Evolutionary conservation across 2,329 filamentous ascomycete genomes (phyloP), one percentile per base, ranked within the genome.

Genomic region (Colletotrichum godetiae): DNA sequence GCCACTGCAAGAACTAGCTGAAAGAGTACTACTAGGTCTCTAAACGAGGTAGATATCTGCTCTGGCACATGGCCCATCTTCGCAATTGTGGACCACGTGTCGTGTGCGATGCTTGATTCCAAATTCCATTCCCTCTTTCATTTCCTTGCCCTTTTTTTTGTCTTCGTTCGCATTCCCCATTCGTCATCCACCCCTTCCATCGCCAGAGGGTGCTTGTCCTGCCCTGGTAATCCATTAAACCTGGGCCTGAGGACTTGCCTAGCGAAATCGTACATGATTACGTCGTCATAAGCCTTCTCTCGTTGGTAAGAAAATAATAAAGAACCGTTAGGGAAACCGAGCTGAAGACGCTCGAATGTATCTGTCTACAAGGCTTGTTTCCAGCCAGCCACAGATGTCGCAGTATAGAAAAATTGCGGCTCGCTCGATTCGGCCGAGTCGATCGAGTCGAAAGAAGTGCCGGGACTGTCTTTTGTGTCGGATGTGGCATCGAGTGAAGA

Each of bases 391-490:
- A 29, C 27, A 42, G 22, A n/a, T 42, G n/a, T 65, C 33, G 49
- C 49, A 15, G 31, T 52, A 33, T 37, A 61, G 24, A 22, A 5
- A 10, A 35, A 52, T 33, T 15, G 29, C 19, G 3, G 19, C n/a
- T 59, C 53, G 53, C 42, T 64, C 65, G 27, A 24, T 52, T 67
- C 56, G 65, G 42, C 42, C 42, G 19, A 22, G 31, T 59, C 53
- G 53, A 59, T 64, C 65, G 27, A 24, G 57, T 67, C 56, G 65
- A 63, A 19, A 29, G 27, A 59, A 15, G 57, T 58, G 63, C 29
- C 63, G 46, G 55, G 52, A 27, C 55, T 49, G 31, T 75, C 46
- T 75, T 69, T 73, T 65, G 49, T 75, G 74, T 66, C 62, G 57
- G 57, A 57, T 67, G 65, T 69, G 68, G 71, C 68, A 57, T 46